These are phyloP conservation scores for Zygosaccharomyces siamensis DNA, from an alignment of 805 yeast genomes.

Conservation along the genomic window DNA sequence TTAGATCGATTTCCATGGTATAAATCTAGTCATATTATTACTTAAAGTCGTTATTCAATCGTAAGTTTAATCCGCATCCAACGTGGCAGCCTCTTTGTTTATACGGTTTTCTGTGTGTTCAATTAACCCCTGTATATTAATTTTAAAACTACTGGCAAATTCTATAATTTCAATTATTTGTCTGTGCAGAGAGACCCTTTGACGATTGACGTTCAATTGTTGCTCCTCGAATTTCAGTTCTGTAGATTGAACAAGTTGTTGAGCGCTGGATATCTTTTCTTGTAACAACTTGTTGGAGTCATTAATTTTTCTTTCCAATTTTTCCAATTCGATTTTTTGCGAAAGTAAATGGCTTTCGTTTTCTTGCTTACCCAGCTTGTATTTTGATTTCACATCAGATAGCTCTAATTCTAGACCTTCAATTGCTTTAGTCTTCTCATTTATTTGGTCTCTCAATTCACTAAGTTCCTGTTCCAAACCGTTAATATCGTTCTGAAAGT, in stretches of 20 bases:
- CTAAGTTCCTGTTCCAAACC: conserved; percentile 54
- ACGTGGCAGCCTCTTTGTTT: conserved; percentile 34
- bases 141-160: conserved; percentile 57
- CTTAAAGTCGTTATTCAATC: neutral
- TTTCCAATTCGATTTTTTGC: conserved; percentile 61
- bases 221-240: conserved; percentile 51
- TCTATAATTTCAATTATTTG: conserved; percentile 56
- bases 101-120: conserved; percentile 53
- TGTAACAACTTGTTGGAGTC: conserved; percentile 42
- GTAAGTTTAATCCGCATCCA: neutral
- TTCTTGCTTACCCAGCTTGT: conserved; percentile 53
- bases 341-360: conserved; percentile 44
- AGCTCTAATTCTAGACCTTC: conserved; percentile 57
- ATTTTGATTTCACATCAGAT: conserved; percentile 46
- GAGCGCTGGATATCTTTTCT: conserved; percentile 47
- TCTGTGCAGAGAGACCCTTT: conserved; percentile 46
- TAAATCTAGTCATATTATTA: neutral
- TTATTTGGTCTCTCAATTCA: conserved; percentile 47
- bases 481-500: conserved; percentile 18
- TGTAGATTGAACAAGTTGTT: conserved; percentile 46
- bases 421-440: conserved; percentile 51
- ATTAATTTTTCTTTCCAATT: conserved; percentile 54
- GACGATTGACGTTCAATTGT: conserved; percentile 42
- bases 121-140: conserved; percentile 58
- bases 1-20: neutral